Evolutionary conservation across 768 basidiomycete genomes (phyloP).

Genomic region (Suillus variegatus): DNA sequence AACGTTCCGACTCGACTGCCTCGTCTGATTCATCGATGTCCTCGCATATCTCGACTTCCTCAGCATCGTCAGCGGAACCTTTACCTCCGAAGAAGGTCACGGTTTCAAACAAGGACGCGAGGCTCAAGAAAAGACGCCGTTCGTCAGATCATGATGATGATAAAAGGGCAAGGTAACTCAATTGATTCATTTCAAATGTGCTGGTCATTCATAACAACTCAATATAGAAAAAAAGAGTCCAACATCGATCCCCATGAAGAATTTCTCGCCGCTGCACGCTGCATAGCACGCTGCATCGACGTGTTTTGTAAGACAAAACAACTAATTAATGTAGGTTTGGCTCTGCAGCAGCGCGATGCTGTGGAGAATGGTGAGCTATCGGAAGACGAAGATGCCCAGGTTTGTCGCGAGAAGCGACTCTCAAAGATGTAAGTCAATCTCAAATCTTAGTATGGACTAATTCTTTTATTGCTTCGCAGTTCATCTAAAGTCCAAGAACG

Average conservation of each 20-base stretch:
- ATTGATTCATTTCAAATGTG: background rate
- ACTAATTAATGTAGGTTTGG: background rate
- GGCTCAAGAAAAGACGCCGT: background rate
- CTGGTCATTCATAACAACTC: background rate
- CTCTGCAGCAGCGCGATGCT: background rate
- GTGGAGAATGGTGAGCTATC: conserved; percentile 3
- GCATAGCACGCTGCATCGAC: conserved; percentile 7
- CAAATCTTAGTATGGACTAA: background rate
- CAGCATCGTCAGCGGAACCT: background rate
- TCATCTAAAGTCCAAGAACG: background rate
- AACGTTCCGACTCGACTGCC: background rate
- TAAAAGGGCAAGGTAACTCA: background rate
- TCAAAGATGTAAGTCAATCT: conserved; percentile 2
- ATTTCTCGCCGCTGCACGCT: background rate
- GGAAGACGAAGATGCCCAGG: background rate
- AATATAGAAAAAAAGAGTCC: background rate
- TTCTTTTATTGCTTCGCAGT: background rate
- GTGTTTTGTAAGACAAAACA: conserved; percentile 10
- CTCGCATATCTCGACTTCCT: background rate
- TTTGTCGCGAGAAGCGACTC: background rate
- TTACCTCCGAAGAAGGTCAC: background rate
- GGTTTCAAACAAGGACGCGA: background rate
- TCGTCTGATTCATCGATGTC: background rate
- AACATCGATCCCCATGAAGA: background rate
- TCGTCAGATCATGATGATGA: background rate